Conservation (phyloP, 352 stramenopile genomes). For the Globisporangium canariense region DNA sequence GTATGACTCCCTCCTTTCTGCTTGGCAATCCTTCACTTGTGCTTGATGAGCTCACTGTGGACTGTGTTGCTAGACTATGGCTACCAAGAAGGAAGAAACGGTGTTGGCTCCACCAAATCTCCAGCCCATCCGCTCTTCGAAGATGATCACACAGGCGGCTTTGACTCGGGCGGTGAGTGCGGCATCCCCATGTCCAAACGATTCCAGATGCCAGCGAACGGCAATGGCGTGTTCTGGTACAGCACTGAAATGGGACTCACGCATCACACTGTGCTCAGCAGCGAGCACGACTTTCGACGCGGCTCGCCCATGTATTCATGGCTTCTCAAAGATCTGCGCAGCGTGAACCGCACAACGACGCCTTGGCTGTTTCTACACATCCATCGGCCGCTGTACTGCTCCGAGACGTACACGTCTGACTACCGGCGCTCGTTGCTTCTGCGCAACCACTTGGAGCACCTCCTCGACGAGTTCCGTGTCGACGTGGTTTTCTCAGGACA, state of each 20-base stretch:
- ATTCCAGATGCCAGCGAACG: constrained; percentile 72
- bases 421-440: constrained; percentile 41
- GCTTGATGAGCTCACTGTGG: not conserved
- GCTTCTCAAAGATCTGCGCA: constrained; percentile 48
- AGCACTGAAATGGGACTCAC: constrained; percentile 48
- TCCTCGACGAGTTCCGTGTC: constrained; percentile 46
- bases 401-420: constrained; percentile 31
- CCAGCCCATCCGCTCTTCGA: constrained; percentile 34
- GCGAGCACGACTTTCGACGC: constrained; percentile 48
- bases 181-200: constrained; percentile 67
- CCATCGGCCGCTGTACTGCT: constrained; percentile 62
- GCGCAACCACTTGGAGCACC: constrained; percentile 40
- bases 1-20: not conserved
- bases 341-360: constrained; percentile 43
- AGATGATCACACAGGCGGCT: constrained; percentile 26
- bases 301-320: constrained; percentile 45
- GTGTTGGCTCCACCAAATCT: constrained; percentile 23
- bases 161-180: constrained; percentile 81
- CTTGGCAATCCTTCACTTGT: not conserved
- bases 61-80: constrained; percentile 30
- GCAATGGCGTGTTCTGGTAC: constrained; percentile 63
- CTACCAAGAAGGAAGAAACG: constrained; percentile 30
- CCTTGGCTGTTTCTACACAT: constrained; percentile 64
- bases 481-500: constrained; percentile 61
- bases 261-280: constrained; percentile 51